Percentiles rank a stretch among this genome's conserved stretches.
Conservation (phyloP, 192 early-diverging fungal genomes). For the Coemansia sp. region DNA sequence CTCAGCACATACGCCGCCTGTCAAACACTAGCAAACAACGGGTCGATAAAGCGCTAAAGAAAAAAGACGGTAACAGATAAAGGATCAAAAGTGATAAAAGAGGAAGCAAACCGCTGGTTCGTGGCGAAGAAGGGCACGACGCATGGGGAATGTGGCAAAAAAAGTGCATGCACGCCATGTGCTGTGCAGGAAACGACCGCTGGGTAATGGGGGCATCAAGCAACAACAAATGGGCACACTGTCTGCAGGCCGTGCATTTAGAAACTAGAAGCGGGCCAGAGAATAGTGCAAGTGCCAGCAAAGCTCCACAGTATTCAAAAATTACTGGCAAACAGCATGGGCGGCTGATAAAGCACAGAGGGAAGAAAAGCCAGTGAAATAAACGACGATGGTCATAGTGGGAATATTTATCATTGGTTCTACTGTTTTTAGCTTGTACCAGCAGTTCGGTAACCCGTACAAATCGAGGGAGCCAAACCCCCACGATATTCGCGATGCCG, state of each 20-base stretch:
- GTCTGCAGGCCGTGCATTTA: neutral
- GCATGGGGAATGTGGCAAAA: conserved; percentile 4
- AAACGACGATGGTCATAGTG: neutral
- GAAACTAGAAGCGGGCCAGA: neutral
- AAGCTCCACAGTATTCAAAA: neutral
- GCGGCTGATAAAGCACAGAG: no score
- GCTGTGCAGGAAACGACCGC: neutral
- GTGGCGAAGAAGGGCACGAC: neutral
- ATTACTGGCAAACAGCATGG: neutral
- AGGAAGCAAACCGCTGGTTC: neutral
- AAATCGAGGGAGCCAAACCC: neutral
- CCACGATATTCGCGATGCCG: neutral
- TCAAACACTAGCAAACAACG: neutral
- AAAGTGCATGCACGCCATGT: neutral
- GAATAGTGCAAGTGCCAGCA: neutral
- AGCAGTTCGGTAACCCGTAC: conserved; percentile 1
- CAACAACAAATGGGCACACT: neutral
- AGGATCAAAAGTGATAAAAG: neutral
- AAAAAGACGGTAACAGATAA: neutral
- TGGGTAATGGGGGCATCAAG: neutral
- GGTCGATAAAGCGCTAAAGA: neutral
- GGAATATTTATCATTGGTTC: neutral
- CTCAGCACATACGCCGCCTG: neutral
- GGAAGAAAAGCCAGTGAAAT: no score
- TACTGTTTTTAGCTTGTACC: neutral